phyloP scores from a whole-genome alignment of 139 green algal species.

The Volvox reticuliferus region DNA sequence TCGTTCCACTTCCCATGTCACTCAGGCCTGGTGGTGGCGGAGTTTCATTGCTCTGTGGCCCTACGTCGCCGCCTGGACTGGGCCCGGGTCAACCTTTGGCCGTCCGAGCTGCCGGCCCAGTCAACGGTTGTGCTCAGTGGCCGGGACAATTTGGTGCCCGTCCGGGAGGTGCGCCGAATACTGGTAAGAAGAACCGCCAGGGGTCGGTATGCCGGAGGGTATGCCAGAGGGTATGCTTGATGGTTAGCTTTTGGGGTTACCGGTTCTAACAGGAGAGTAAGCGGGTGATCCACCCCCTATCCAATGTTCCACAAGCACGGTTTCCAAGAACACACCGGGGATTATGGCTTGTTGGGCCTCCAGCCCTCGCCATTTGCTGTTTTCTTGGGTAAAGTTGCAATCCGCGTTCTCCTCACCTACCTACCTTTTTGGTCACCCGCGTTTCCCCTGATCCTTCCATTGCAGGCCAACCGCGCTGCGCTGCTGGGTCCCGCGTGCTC shows the following conservation, averaged over 20 bases:
- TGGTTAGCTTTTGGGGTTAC: too few relatives aligned
- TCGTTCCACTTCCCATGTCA: not conserved
- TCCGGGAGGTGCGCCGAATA: conserved; percentile 33
- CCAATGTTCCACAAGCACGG: too few relatives aligned
- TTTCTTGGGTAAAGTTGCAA: not conserved
- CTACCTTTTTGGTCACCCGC: not conserved
- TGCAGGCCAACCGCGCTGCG: conserved; percentile 12
- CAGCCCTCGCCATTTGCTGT: too few relatives aligned
- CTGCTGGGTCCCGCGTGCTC: not conserved
- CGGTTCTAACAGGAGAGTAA: too few relatives aligned
- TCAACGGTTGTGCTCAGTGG: conserved; percentile 47
- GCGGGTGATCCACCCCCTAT: too few relatives aligned
- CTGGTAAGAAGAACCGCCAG: conserved; percentile 14
- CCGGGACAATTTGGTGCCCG: conserved; percentile 56
- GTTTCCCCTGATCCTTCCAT: not conserved
- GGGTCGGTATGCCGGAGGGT: too few relatives aligned
- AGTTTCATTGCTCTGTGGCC: conserved; percentile 53
- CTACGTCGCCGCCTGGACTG: conserved; percentile 53
- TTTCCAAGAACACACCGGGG: too few relatives aligned
- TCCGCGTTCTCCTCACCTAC: not conserved
- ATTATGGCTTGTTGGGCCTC: too few relatives aligned
- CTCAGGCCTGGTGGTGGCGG: conserved; percentile 46
- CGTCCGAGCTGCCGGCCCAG: conserved; percentile 40
- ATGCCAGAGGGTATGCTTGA: too few relatives aligned
- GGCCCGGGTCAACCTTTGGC: conserved; percentile 60